phyloP scores from a whole-genome alignment of 805 yeast species.

The Nakazawaea sp. region DNA sequence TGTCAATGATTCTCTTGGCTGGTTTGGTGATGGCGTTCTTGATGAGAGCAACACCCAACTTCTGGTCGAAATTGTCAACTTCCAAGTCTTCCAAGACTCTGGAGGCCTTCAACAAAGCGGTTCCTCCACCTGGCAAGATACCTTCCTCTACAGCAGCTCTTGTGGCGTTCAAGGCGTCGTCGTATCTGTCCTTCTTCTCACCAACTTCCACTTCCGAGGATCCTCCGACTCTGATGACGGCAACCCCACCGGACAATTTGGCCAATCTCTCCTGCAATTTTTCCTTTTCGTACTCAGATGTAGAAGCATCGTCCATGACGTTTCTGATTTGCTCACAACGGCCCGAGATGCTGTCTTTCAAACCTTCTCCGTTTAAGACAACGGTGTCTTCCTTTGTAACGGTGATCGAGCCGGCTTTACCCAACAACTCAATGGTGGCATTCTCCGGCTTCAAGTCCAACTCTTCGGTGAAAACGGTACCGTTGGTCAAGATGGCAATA shows the following conservation, averaged over 20 bases:
- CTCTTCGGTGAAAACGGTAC: constrained; percentile 89
- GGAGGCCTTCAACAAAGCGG: constrained; percentile 92
- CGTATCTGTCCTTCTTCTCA: constrained; percentile 98
- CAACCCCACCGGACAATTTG: constrained; percentile 96
- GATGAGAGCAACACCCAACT: constrained; percentile 91
- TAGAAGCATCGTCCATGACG: constrained; percentile 64
- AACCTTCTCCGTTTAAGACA: constrained; percentile 86
- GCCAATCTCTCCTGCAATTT: constrained; percentile 97
- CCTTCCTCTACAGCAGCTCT: constrained; percentile 99
- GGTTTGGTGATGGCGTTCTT: constrained; percentile 91
- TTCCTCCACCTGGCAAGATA: constrained; percentile 99
- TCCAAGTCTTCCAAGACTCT: constrained; percentile 61
- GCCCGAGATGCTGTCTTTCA: constrained; percentile 68
- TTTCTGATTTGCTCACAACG: constrained; percentile 94
- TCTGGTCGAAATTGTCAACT: constrained; percentile 90
- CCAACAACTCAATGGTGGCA: constrained; percentile 84
- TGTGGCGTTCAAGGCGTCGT: constrained; percentile 96
- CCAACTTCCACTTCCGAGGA: constrained; percentile 96
- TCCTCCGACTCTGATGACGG: constrained; percentile 97
- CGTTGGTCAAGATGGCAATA: constrained; percentile 91
- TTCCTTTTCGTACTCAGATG: constrained; percentile 90
- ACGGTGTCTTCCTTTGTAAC: constrained; percentile 96
- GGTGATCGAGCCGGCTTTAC: constrained; percentile 86
- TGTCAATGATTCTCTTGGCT: constrained; percentile 90
- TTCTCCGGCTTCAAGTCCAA: constrained; percentile 92